Evolutionary conservation across 495 filamentous ascomycete genomes (phyloP).

Genomic region (Aspergillus egyptiacus): DNA sequence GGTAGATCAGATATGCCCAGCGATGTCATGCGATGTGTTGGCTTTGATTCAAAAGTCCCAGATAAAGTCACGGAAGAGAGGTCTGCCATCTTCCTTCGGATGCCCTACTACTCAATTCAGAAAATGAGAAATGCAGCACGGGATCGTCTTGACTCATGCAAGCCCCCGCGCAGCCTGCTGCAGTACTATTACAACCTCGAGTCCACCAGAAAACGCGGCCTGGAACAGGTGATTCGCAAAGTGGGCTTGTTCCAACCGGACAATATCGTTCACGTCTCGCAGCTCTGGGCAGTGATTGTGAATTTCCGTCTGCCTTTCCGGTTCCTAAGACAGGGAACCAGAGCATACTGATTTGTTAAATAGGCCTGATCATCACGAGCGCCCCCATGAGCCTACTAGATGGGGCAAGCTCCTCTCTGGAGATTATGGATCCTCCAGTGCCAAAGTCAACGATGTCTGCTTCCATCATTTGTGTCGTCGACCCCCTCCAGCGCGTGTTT

Average conservation of each 20-base stretch:
- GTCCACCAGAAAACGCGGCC: background rate
- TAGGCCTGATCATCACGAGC: background rate
- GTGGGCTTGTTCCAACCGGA: background rate
- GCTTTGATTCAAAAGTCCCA: background rate
- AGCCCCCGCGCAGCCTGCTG: background rate
- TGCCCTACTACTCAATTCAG: constrained; percentile 2
- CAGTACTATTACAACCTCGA: constrained; percentile 3
- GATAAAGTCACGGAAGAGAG: background rate
- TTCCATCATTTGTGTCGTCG: background rate
- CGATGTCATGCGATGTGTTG: background rate
- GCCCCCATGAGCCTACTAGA: background rate
- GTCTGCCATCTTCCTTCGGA: background rate
- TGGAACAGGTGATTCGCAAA: background rate
- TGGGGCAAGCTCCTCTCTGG: background rate
- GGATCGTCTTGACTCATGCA: no score
- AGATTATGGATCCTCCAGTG: background rate
- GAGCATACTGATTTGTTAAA: background rate
- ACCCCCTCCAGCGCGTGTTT: background rate
- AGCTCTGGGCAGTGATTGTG: background rate
- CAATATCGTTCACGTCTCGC: background rate
- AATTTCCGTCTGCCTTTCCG: background rate
- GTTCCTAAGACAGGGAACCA: background rate
- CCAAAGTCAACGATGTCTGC: background rate
- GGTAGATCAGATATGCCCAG: background rate
- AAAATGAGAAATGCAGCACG: no score